These are phyloP conservation scores for Eucalyptus sp. DNA, from an alignment of 345 rosid species.

Conservation along the genomic window DNA sequence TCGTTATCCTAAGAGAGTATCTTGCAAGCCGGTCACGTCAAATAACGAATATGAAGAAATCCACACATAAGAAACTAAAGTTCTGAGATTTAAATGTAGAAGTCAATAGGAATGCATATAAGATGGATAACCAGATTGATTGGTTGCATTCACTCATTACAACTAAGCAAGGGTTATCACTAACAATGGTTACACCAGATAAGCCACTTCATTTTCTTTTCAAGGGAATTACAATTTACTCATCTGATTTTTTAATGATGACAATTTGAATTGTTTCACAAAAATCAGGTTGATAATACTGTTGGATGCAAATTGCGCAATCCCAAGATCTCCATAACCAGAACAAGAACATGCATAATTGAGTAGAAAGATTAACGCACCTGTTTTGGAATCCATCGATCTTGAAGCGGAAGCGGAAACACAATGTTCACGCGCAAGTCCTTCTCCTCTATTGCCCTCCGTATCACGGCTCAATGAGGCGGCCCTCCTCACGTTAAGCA, in stretches of 20 bases:
- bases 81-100: neutral
- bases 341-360: too few relatives aligned
- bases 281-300: neutral
- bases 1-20: neutral
- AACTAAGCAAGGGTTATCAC: neutral
- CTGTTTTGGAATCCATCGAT: too few relatives aligned
- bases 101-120: neutral
- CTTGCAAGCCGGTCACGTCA: neutral
- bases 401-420: too few relatives aligned
- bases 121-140: neutral
- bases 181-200: neutral
- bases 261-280: neutral
- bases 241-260: neutral
- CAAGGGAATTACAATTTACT: neutral
- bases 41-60: neutral
- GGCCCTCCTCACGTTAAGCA: too few relatives aligned
- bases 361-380: too few relatives aligned
- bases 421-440: too few relatives aligned
- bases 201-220: neutral
- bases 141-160: neutral
- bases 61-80: neutral
- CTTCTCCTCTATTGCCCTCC: too few relatives aligned
- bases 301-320: too few relatives aligned
- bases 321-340: too few relatives aligned
- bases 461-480: too few relatives aligned